phyloP scores from a whole-genome alignment of 148 eudicot genomes.

The Agrostemma githago region DNA sequence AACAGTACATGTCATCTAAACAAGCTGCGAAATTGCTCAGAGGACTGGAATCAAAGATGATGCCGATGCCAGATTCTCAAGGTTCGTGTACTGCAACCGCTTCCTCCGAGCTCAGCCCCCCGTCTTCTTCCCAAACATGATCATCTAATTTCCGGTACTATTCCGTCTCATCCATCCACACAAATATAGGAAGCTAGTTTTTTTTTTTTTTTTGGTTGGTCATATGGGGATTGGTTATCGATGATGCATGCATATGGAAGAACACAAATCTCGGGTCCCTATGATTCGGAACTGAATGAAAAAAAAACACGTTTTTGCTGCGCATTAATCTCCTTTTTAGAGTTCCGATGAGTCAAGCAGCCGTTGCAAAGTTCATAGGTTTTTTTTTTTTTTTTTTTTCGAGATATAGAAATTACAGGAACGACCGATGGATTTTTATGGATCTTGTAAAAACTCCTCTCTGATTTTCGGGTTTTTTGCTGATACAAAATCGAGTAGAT shows the following conservation, averaged over 20 bases:
- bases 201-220: conserved; percentile 21
- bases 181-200: conserved; percentile 24
- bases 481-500: no score
- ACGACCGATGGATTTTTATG: conserved; percentile 26
- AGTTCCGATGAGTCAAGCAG: conserved; percentile 6
- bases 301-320: not conserved
- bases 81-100: conserved; percentile 37
- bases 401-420: conserved; percentile 20
- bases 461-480: conserved; percentile 8
- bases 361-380: conserved; percentile 32
- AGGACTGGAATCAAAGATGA: conserved; percentile 34
- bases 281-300: conserved; percentile 15
- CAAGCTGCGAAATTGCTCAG: conserved; percentile 41
- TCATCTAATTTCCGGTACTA: conserved; percentile 25
- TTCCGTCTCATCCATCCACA: conserved; percentile 20
- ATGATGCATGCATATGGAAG: conserved; percentile 20
- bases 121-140: conserved; percentile 20
- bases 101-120: conserved; percentile 29
- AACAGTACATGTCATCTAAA: conserved; percentile 45
- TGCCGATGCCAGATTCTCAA: conserved; percentile 29
- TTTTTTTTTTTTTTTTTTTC: conserved; percentile 10
- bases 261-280: conserved; percentile 16
- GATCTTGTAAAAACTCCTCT: conserved; percentile 17
- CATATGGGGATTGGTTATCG: conserved; percentile 16
- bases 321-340: conserved; percentile 12